Base-by-base conservation (phyloP, 2,329 filamentous ascomycete species). In the Xylariales sp. region DNA sequence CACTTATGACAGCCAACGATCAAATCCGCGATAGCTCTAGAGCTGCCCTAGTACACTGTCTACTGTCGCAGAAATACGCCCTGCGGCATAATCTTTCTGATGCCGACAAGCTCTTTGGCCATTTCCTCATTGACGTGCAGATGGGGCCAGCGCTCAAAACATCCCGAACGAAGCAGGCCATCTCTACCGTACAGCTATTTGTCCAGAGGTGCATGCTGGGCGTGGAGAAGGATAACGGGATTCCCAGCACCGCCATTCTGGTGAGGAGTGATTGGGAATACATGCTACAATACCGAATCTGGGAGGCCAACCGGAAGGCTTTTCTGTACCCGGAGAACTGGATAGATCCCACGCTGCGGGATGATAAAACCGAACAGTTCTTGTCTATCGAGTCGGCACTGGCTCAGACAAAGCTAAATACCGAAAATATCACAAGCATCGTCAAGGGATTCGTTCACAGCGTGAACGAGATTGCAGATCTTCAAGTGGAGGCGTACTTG, bases 41-140 rank as follows among this genome's bases (percentile, higher is more conserved):
- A 23, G 23, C 23, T 23, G 56, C 23, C 3, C 28, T 59, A 7
- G 54, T 57, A 3, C 6, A n/a, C 1, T 57, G 46, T 57, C 54
- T 57, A 14, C 39, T 57, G 6, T 39, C 45, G 54, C 54, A 57
- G 36, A 39, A 57, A 10, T 57, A 57, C 30, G 46, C 46, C 23
- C 9, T n/a, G 5, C 5, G 46, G 10, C 36, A 45, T 5, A 9
- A 46, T 28, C 36, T 57, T 7, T 28, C 36, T 5, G 39, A 57
- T 34, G 54, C 54, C 30, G 36, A 57, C 46, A 2, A 16, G 9
- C 54, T 57, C 3, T 57, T 23, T 5, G 54, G 46, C 36, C 16
- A 57, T 57, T 57, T 57, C 23, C 54, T 57, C 8, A 57, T 57
- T 14, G 54, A 57, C 18, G 54, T 57, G 2, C 54, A 57, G 54